These are phyloP conservation scores for Paraurostyla sp. DNA, from an alignment of 73 alveolate species.

Conservation along the genomic window DNA sequence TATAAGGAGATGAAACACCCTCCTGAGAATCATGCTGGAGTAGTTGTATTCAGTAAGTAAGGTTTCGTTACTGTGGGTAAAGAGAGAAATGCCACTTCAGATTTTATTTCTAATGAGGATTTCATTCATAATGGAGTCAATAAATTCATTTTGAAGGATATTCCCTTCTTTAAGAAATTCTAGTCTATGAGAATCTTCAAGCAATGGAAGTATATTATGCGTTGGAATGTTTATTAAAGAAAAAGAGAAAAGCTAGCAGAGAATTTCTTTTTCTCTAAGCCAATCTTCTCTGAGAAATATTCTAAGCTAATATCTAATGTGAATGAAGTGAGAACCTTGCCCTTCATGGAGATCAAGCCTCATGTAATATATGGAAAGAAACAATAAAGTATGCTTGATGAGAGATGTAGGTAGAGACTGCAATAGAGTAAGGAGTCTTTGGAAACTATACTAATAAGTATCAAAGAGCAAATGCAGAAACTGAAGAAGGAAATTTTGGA, in stretches of 20 bases:
- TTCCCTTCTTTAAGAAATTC: constrained; percentile 74
- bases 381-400: constrained; percentile 69
- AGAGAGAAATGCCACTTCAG: constrained; percentile 69
- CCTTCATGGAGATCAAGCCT: constrained; percentile 68
- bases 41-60: constrained; percentile 68
- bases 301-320: neutral
- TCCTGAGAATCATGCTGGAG: constrained; percentile 72
- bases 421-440: constrained; percentile 34
- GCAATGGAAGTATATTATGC: constrained; percentile 72
- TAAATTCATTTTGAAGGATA: constrained; percentile 38
- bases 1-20: constrained; percentile 63
- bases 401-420: constrained; percentile 50
- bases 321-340: constrained; percentile 50
- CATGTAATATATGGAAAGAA: constrained; percentile 70
- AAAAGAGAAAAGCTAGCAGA: constrained; percentile 58
- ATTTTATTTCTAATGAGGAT: constrained; percentile 74
- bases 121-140: constrained; percentile 66
- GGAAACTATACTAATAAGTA: neutral
- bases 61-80: constrained; percentile 78
- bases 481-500: constrained; percentile 50
- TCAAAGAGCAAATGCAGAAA: neutral
- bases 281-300: constrained; percentile 65
- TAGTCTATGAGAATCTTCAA: constrained; percentile 62
- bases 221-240: constrained; percentile 64
- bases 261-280: constrained; percentile 59